These are phyloP conservation scores for Peniophora sp. DNA, from an alignment of 1,284 basidiomycete genomes.

Conservation along the genomic window DNA sequence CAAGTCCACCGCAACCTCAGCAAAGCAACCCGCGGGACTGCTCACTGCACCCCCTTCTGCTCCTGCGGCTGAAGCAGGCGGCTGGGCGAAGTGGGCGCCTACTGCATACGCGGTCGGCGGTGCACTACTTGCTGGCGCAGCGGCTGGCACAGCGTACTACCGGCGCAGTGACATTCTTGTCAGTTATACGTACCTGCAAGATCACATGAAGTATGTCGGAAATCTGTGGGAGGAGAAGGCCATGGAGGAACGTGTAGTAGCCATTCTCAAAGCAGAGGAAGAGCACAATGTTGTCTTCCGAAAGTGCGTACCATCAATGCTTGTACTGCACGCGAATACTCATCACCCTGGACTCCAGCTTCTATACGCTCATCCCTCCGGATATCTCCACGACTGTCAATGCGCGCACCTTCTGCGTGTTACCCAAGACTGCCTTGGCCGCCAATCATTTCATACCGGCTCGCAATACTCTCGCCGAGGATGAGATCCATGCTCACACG, in stretches of 20 bases:
- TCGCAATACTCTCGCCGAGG: constrained; percentile 58
- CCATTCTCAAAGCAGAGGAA: constrained; percentile 51
- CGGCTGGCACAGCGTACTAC: constrained; percentile 80
- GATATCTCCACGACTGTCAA: constrained; percentile 41
- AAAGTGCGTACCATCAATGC: constrained; percentile 44
- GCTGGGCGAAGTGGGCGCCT: constrained; percentile 59
- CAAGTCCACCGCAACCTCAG: constrained; percentile 19
- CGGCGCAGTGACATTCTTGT: constrained; percentile 64
- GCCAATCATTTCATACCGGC: constrained; percentile 53
- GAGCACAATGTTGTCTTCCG: constrained; percentile 63
- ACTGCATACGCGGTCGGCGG: constrained; percentile 62
- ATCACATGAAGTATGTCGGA: constrained; percentile 88
- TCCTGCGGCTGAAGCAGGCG: constrained; percentile 14
- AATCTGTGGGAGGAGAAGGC: constrained; percentile 79
- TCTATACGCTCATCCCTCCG: constrained; percentile 70
- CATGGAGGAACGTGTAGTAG: constrained; percentile 56
- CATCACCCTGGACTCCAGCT: no score
- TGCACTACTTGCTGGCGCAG: constrained; percentile 72
- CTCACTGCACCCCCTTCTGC: constrained; percentile 17
- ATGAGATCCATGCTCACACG: constrained; percentile 85
- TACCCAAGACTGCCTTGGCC: constrained; percentile 50
- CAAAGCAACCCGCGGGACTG: constrained; percentile 4
- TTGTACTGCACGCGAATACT: neutral
- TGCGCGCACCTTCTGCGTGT: constrained; percentile 68
- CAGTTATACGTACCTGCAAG: constrained; percentile 73